A percentile compares a stretch with the other conserved stretches of the same genome.
Evolutionary conservation across 1,139 yeast species (phyloP).

Genomic region (Debaryomyces fabryi): DNA sequence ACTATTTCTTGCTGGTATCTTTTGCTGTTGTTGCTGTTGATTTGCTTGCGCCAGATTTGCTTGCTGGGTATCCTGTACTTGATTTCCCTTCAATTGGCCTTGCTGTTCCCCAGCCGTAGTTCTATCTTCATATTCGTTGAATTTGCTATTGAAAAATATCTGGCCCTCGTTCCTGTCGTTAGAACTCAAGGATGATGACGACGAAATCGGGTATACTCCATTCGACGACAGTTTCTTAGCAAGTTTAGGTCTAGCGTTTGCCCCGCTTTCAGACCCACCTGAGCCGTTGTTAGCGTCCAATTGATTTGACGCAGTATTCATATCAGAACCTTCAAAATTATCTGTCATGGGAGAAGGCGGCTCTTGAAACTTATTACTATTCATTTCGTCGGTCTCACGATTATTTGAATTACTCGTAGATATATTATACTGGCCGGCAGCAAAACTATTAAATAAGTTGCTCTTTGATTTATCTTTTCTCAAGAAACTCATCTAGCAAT

Average conservation of each 20-base stretch:
- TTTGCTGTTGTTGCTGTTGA: neutral
- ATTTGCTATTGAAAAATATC: constrained; percentile 11
- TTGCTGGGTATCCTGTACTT: neutral
- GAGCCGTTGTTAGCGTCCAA: neutral
- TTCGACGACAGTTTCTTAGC: constrained; percentile 4
- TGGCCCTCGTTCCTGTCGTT: constrained; percentile 4
- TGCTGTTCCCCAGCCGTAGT: neutral
- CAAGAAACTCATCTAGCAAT: constrained; percentile 29
- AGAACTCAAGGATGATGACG: constrained; percentile 7
- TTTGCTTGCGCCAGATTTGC: neutral
- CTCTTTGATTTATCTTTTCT: constrained; percentile 32
- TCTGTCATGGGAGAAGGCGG: constrained; percentile 17
- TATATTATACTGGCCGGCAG: constrained; percentile 14
- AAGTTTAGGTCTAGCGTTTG: neutral
- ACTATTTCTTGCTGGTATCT: neutral
- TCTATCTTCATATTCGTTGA: constrained; percentile 8
- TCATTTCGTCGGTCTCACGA: constrained; percentile 13
- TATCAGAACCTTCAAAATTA: constrained; percentile 9
- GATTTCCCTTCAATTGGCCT: neutral
- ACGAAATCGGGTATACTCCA: constrained; percentile 3
- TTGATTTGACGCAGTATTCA: neutral
- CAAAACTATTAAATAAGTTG: constrained; percentile 16
- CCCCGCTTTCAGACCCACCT: neutral
- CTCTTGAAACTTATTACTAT: constrained; percentile 10
- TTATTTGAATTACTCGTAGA: neutral